These are phyloP conservation scores for Aspergillus felis DNA, from an alignment of 2,329 filamentous ascomycete species.

Conservation along the genomic window DNA sequence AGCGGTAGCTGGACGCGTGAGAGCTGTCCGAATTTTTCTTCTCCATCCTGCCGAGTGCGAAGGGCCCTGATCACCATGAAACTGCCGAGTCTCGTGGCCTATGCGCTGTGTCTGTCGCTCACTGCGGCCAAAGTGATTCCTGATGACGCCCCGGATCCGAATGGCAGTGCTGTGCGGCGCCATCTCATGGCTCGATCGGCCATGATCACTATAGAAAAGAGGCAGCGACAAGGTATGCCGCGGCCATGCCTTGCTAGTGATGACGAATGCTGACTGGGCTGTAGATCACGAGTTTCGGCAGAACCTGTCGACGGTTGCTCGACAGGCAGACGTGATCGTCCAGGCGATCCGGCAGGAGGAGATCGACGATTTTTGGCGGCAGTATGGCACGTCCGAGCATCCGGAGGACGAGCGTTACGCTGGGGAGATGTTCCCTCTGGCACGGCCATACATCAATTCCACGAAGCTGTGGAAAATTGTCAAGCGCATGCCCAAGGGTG, in stretches of 20 bases:
- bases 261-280: neutral
- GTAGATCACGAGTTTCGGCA: conserved; percentile 22
- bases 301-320: conserved; percentile 66
- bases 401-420: conserved; percentile 41
- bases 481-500: conserved; percentile 78
- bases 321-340: conserved; percentile 57
- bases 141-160: conserved; percentile 1
- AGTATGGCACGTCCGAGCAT: conserved; percentile 6
- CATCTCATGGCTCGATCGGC: conserved; percentile 70
- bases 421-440: conserved; percentile 88
- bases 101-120: neutral
- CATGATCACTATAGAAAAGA: conserved; percentile 74
- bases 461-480: conserved; percentile 85
- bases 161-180: conserved; percentile 47
- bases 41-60: neutral
- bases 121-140: neutral
- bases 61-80: neutral
- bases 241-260: neutral
- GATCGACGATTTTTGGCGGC: conserved; percentile 18
- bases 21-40: neutral
- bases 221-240: conserved; percentile 67
- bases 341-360: conserved; percentile 40
- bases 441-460: conserved; percentile 76
- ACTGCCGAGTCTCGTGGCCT: neutral
- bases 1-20: neutral